Base-by-base conservation (phyloP, 2,329 filamentous ascomycete genomes). In the Hymenoscyphus repandus region DNA sequence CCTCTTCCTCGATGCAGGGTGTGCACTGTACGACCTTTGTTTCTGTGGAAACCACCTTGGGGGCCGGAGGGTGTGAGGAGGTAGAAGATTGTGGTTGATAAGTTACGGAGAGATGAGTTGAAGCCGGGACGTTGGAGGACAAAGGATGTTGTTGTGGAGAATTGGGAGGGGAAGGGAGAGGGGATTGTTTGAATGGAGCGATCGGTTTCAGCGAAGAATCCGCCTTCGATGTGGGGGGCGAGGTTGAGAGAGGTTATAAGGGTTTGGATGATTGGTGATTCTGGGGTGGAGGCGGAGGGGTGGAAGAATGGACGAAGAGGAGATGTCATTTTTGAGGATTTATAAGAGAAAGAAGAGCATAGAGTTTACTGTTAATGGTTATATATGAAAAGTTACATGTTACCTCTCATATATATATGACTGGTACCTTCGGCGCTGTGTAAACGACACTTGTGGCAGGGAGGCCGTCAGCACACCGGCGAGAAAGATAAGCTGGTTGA, bases 81-180 rank as follows among this genome's bases (percentile, higher is more conserved):
- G 64, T 88, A 88, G 66, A 76, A 80, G 47, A 88, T 87, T 1
- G 73, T 75, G 0, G 82, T 85, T 49, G 74, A 79, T 1, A 79
- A 75, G 50, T 74, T 74, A 32, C 83, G 74, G 13, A 72, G 67
- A 9, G 60, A 46, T 2, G 72, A 66, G 48, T 72, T 63, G 51
- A 70, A 72, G 52, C 68, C 68, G 3, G 64, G 61, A 13, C 67
- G 65, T 50, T 64, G 59, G 32, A 64, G 56, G 31, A 66, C 66
- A n/a, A 71, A 62, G 33, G 69, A 67, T 15, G 64, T 55, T 12
- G 66, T 68, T 1, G 58, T 64, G 13, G 70, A 70, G 17, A 70
- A 68, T n/a, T 66, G 62, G 1, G 60, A 58, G 2, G 70, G 70
- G 59, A 80, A 82, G 0, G 79, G 77, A 27, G 80, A 82, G 0